Percentiles rank a stretch among this genome's conserved stretches.
Evolutionary conservation across 208 protist species (phyloP).

Genomic region (Trypanosoma caninum): DNA sequence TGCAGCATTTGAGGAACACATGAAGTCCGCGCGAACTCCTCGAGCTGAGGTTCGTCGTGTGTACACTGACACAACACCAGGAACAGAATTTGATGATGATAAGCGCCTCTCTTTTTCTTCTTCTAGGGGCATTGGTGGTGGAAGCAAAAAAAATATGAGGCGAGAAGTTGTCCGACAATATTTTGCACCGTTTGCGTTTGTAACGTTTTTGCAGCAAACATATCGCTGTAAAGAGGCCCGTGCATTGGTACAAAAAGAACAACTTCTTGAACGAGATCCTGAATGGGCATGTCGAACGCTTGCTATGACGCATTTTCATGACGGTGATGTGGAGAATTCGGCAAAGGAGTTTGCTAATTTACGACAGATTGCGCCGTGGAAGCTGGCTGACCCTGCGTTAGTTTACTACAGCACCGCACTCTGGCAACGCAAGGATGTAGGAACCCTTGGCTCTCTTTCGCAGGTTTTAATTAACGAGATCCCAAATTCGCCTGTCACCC

Average conservation of each 20-base stretch:
- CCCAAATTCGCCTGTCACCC: conserved; percentile 77
- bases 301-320: conserved; percentile 70
- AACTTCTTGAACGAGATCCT: conserved; percentile 23
- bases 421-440: conserved; percentile 92
- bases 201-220: conserved; percentile 16
- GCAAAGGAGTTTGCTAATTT: conserved; percentile 47
- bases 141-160: conserved; percentile 4
- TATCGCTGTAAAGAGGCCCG: conserved; percentile 23
- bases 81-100: neutral
- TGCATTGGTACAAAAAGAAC: conserved; percentile 13
- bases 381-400: conserved; percentile 44
- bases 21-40: conserved; percentile 16
- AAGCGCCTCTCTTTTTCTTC: neutral
- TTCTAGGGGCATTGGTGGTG: neutral
- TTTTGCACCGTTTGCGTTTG: conserved; percentile 21
- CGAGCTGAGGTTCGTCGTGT: conserved; percentile 14
- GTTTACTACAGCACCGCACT: conserved; percentile 95
- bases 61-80: conserved; percentile 6
- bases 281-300: conserved; percentile 49
- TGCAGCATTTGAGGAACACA: conserved; percentile 49
- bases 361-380: conserved; percentile 49
- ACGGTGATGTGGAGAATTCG: conserved; percentile 60
- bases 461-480: conserved; percentile 89
- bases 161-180: conserved; percentile 19
- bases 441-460: conserved; percentile 78